Base-by-base conservation (phyloP, 140 eudicot species). In the Anethum foeniculum region DNA sequence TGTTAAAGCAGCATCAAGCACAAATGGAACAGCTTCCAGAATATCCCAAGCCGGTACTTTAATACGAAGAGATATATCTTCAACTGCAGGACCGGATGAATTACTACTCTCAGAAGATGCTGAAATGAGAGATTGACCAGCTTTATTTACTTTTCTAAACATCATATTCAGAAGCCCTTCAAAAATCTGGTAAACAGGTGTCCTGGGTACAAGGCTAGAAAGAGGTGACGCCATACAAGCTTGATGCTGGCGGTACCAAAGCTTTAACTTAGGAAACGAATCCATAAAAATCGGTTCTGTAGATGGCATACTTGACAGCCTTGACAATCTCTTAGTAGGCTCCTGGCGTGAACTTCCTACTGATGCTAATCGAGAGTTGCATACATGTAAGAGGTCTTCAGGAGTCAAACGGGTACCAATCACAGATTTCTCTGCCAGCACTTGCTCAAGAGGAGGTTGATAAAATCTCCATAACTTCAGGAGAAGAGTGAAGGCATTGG, bases 31-130 rank as follows among this genome's bases (percentile, higher is more conserved):
- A 82, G 97, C 99, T 87, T 95, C 99, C 28, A 95, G 85, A 81
- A 95, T 92, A 85, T 95, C 97, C 97, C 99, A 95, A 77, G 96
- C 99, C 65, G 99, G 99, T 76, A 95, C 71, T 76, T 88, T 89
- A 77, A 92, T 89, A 23, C 83, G 85, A 44, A 82, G 84, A 79
- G 84, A 72, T 21, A 73, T 73, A 79, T 95, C 99, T 48, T 95
- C 99, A 12, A 84, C 73, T 68, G 88, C 88, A 54, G 89, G 58
- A 41, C 85, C 88, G 77, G 98, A 86, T 27, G 94, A 91, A 77
- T 41, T 90, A 83, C 96, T 96, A 80, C 97, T 89, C 79, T 95
- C 96, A 84, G 97, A 90, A 52, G 92, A 81, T 49, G 92, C 46
- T 56, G 91, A 76, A 75, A 87, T 85, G 74, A 87, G 36, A 6